A percentile compares a stretch with the other conserved stretches of the same genome.
Conservation (phyloP, 345 rosid genomes). For the Bruguiera parviflora region DNA sequence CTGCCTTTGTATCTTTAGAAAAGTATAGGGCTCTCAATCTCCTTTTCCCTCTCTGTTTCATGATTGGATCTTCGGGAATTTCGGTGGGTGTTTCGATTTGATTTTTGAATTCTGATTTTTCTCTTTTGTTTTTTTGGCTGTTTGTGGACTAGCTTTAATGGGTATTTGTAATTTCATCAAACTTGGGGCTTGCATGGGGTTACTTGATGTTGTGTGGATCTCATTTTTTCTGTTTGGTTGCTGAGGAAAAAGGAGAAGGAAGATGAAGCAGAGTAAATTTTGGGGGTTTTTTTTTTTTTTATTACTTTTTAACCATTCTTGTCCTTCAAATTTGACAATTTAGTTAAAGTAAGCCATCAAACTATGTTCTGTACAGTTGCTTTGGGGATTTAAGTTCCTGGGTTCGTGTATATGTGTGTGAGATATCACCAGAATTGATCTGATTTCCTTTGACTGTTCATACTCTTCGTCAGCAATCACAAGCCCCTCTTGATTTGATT, state of each 20-base stretch:
- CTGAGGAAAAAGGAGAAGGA: slow-evolving; percentile 4
- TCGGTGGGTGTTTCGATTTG: background rate
- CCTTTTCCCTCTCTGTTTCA: background rate
- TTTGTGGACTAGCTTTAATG: background rate
- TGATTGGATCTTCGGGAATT: background rate
- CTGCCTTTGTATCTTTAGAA: background rate
- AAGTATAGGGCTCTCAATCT: background rate
- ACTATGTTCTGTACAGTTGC: background rate
- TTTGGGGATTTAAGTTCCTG: background rate
- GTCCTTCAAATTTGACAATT: background rate
- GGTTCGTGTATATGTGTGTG: background rate
- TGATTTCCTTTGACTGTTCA: background rate
- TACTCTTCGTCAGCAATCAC: background rate
- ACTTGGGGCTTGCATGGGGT: slow-evolving; percentile 7
- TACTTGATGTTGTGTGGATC: slow-evolving; percentile 24
- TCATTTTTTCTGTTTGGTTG: slow-evolving; percentile 15
- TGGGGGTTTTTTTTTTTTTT: background rate
- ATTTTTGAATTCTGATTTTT: background rate
- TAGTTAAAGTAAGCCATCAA: background rate
- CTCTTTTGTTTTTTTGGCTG: background rate
- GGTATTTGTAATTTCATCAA: background rate
- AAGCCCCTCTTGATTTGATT: background rate
- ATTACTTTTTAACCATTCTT: background rate
- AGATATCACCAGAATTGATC: too few species aligned
- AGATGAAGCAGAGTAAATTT: background rate